Evolutionary conservation across 768 basidiomycete genomes (phyloP), one percentile per base, ranked within the genome.

Genomic region (Mycena haematopus): DNA sequence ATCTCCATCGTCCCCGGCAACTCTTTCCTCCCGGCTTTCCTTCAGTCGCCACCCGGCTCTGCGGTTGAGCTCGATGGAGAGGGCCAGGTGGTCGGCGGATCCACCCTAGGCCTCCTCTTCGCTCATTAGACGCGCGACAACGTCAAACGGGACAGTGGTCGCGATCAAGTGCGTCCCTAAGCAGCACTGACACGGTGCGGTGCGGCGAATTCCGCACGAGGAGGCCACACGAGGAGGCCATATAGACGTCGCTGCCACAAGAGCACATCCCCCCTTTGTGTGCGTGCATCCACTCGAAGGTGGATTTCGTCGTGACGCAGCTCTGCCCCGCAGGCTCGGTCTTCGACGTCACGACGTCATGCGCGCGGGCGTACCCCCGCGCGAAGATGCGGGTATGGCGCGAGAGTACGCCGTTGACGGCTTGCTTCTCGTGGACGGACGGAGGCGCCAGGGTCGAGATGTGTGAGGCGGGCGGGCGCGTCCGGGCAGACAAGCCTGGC

Each of bases 181-280:
- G 76, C 79, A 63, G 84, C 82, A 65, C 84, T 85, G 63, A 73
- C 75, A 2, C 77, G 88, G 62, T 77, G 86, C 2, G 68, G 75
- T 24, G 71, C 78, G 82, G 62, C 84, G 83, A 47, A 80, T 94
- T 44, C 82, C 87, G 60, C 86, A 85, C 52, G 93, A 96, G n/a
- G n/a, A n/a, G n/a, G n/a, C n/a, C n/a, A n/a, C n/a, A n/a, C n/a
- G n/a, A n/a, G 78, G 85, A 86, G 14, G 71, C 78, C 14, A 77
- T 92, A 15, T 95, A 94, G 93, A 77, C 84, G 1, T 81, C 86
- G 0, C 85, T 95, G 68, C 85, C 83, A 54, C 95, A 96, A 72
- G 92, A 94, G 71, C 89, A 95, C 69, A 84, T 95, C 64, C 84
- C 96, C 17, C 94, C 95, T 13, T 85, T 96, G 46, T 93, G 95